Evolutionary conservation across 345 rosid genomes (phyloP), one percentile per base, ranked within the genome.

Genomic region (Bruguiera sexangula): DNA sequence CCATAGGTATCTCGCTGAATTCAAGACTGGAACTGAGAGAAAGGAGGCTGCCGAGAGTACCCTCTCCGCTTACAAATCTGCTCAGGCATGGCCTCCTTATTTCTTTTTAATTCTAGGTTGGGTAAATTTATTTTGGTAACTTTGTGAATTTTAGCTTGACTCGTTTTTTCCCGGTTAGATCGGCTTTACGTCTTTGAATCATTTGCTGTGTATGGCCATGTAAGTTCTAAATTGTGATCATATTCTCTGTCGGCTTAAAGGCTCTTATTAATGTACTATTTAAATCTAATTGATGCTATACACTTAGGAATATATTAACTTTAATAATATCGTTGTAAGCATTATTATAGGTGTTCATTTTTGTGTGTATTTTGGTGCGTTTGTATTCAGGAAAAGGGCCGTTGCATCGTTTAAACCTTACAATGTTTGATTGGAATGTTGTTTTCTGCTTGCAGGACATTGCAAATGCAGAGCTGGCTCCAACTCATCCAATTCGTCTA

Each of bases 11-110:
- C 73, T 90, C 70, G 95, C 96, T 46, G 96, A 93, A 89, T 90
- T 90, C 71, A 86, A 90, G 79, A 79, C 85, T 46, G 88, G 89
- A 34, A 82, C 89, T 52, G 96, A 93, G 78, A 83, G 96, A 69
- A 93, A 93, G 79, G 95, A 87, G 55, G 93, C 96, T n/a, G 96
- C 96, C 4, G 95, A 93, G 76, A 85, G 85, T 26, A 93, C 96
- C 24, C 91, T 93, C 62, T 78, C 87, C 58, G 93, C 96, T 63
- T 93, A 90, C 82, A 93, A 90, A 80, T 32, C 96, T 18, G 96
- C 98, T 79, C 95, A 93, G 96, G 98, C 90, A 13, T 20, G 32
- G 21, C 10, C 19, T 58, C 5, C 24, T 26, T 3, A 3, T 43
- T 39, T 39, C 48, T 43, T 43, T 43, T 43, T 43, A 43, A 43